Base-by-base conservation (phyloP, 495 filamentous ascomycete species). In the Aspergillus hancockii region DNA sequence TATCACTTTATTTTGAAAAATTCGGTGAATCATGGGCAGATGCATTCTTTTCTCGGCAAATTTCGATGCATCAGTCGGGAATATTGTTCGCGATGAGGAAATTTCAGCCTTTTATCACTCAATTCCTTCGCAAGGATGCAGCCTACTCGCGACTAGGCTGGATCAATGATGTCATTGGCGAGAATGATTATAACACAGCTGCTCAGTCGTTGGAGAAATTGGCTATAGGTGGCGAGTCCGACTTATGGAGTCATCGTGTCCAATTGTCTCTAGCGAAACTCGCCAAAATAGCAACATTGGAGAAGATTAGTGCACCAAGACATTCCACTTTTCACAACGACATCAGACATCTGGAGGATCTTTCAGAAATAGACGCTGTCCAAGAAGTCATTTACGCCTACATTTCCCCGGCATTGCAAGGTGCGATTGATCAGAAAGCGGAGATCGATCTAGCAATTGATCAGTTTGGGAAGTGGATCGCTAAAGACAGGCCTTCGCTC, bases 231-330 rank as follows among this genome's bases (percentile, higher is more conserved):
- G 81, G 82, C 45, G 90, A 97, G 66, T 81, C 83, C 45, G 85
- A 91, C 51, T 69, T 93, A 10, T 97, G 92, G 92, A 89, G 81
- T 71, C 91, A 93, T 71, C 94, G 94, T 68, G 88, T 95, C 36
- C 86, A 97, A 68, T 76, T 97, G n/a, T 93, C 90, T 47, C 79
- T 98, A 21, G 86, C 89, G 12, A 97, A 96, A 71, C 76, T 98
- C 9, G 83, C 90, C 14, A 80, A 88, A 57, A 69, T 97, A 58
- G 89, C 89, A 30, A 85, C 76, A 21, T 66, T 67, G 54, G 73
- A 79, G 46, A 75, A 75, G 55, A 64, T 65, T 10, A 62, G 68
- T 23, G 30, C 58, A 2, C 18, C 52, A 8, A 45, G 38, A 23
- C 49, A 64, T 55, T 64, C 71, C 8, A 56, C 69, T 53, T 58